Evolutionary conservation across 2,329 filamentous ascomycete genomes (phyloP).

Genomic region (Rhynchosporium secalis): DNA sequence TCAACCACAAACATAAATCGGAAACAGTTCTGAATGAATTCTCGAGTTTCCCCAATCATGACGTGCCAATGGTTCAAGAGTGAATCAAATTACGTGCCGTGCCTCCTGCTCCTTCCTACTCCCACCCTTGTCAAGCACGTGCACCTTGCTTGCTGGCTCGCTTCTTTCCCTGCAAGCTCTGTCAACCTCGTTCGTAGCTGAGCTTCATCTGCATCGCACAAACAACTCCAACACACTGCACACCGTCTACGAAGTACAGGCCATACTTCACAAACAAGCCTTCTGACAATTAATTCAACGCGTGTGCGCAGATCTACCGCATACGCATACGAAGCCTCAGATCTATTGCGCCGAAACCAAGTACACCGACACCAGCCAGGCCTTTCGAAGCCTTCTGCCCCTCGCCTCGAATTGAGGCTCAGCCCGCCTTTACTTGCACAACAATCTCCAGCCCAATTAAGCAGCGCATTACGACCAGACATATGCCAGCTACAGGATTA

Average conservation of each 20-base stretch:
- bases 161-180: constrained; percentile 12
- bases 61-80: background rate
- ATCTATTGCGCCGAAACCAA: constrained; percentile 7
- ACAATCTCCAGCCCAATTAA: background rate
- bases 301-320: constrained; percentile 23
- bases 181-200: constrained; percentile 19
- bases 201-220: constrained; percentile 23
- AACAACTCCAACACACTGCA: constrained; percentile 18
- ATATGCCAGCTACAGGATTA: constrained; percentile 23
- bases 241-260: background rate
- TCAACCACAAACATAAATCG: background rate
- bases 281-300: constrained; percentile 24
- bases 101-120: background rate
- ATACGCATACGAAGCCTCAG: constrained; percentile 10
- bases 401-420: constrained; percentile 24
- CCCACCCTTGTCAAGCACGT: background rate
- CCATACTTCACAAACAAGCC: background rate
- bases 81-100: background rate
- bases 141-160: constrained; percentile 6
- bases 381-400: constrained; percentile 23
- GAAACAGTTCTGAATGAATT: background rate
- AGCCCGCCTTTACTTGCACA: constrained; percentile 17
- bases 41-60: background rate
- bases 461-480: constrained; percentile 13
- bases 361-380: constrained; percentile 4